Evolutionary conservation across 306 rosid genomes (phyloP).

Genomic region (Parietaria judaica): DNA sequence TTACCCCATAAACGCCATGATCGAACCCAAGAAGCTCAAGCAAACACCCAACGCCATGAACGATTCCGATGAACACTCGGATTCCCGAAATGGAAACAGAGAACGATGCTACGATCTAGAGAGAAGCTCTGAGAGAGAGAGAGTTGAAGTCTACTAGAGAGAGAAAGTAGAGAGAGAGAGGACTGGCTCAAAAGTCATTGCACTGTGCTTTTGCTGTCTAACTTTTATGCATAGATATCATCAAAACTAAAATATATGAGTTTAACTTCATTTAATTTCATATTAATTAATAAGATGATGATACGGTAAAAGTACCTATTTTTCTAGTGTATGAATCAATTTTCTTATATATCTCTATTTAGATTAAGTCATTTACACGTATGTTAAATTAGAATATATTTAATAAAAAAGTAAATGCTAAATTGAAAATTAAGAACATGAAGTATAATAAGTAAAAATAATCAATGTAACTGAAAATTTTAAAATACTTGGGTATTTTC

Average conservation of each 20-base stretch:
- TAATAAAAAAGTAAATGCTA: no score
- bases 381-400: no score
- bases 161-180: slow-evolving; percentile 8
- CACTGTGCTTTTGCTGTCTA: slow-evolving; percentile 14
- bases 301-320: no score
- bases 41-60: slow-evolving; percentile 6
- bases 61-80: not conserved
- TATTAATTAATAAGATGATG: not conserved
- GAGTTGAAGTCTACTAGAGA: slow-evolving; percentile 4
- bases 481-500: no score
- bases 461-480: no score
- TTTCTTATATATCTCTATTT: no score
- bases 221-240: slow-evolving; percentile 23
- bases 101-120: not conserved
- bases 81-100: slow-evolving; percentile 7
- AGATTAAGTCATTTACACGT: no score
- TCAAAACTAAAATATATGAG: slow-evolving; percentile 12
- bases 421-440: no score
- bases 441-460: no score
- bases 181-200: slow-evolving; percentile 9
- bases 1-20: slow-evolving; percentile 41
- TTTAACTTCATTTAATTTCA: slow-evolving; percentile 2
- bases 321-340: no score
- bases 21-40: slow-evolving; percentile 31
- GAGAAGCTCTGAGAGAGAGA: no score